These are phyloP conservation scores for Tricholoma matsutake DNA, from an alignment of 768 basidiomycete species.

Conservation along the genomic window DNA sequence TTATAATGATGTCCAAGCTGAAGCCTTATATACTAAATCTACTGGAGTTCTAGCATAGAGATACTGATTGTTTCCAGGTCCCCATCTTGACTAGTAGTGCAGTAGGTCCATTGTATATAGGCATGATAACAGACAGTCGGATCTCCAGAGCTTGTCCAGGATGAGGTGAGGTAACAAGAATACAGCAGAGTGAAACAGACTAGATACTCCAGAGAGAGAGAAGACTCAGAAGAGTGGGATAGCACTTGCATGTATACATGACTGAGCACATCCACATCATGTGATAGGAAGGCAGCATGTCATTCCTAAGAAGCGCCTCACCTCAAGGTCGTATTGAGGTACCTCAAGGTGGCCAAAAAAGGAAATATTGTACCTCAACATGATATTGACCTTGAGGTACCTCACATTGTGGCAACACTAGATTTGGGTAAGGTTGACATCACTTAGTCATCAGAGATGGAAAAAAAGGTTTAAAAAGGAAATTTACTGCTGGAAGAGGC, in stretches of 20 bases:
- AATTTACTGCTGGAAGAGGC: too few relatives aligned
- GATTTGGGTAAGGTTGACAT: too few relatives aligned
- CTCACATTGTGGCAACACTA: too few relatives aligned
- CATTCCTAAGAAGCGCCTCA: too few relatives aligned
- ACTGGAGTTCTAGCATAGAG: not conserved
- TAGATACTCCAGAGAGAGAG: not conserved
- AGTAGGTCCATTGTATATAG: not conserved
- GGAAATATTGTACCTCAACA: too few relatives aligned
- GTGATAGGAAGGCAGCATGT: not conserved
- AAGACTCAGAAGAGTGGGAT: not conserved
- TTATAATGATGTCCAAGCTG: too few relatives aligned
- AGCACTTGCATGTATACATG: not conserved
- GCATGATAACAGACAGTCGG: not conserved
- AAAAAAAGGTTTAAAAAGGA: too few relatives aligned
- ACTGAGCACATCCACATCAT: not conserved
- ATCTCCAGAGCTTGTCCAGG: not conserved
- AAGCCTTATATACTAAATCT: not conserved
- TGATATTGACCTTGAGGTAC: too few relatives aligned
- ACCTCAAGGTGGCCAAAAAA: too few relatives aligned
- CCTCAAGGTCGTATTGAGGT: too few relatives aligned
- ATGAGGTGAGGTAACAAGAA: not conserved
- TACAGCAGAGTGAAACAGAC: not conserved
- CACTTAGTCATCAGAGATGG: too few relatives aligned
- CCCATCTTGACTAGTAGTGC: not conserved
- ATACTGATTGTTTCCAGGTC: not conserved